phyloP scores from a whole-genome alignment of 768 basidiomycete species.

The Inosperma sp. region DNA sequence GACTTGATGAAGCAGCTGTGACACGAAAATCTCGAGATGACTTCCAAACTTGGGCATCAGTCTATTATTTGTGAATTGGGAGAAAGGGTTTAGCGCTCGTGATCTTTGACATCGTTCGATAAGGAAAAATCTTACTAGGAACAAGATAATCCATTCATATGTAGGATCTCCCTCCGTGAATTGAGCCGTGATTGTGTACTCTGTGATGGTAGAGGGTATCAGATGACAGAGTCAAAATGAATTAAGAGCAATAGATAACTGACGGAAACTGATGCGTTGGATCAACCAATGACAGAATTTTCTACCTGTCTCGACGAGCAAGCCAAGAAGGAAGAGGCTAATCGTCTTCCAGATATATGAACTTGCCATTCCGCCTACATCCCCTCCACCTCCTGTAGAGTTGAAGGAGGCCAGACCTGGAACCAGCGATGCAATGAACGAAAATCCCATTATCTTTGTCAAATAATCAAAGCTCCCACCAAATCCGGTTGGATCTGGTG shows the following conservation, averaged over 20 bases:
- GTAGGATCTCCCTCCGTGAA: constrained; percentile 38
- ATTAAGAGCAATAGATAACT: constrained; percentile 12
- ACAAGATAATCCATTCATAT: constrained; percentile 41
- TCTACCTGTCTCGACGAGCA: constrained; percentile 34
- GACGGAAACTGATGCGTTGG: constrained; percentile 28
- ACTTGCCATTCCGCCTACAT: neutral
- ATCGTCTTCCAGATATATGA: constrained; percentile 3
- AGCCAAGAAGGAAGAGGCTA: constrained; percentile 3
- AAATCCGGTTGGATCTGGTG: too few relatives aligned
- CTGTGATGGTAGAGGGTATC: constrained; percentile 13
- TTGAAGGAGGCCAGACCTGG: neutral
- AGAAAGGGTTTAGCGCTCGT: too few relatives aligned
- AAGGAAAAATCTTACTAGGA: constrained; percentile 29
- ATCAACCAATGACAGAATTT: constrained; percentile 37
- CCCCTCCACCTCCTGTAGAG: neutral
- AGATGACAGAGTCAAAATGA: neutral
- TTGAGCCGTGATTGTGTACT: constrained; percentile 36
- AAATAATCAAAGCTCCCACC: too few relatives aligned
- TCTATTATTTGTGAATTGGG: too few relatives aligned
- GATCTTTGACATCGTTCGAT: neutral
- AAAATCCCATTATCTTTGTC: too few relatives aligned
- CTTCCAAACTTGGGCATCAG: constrained; percentile 41
- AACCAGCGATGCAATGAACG: too few relatives aligned
- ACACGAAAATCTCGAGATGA: constrained; percentile 40
- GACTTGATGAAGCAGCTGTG: constrained; percentile 34